Evolutionary conservation across 441 rosid genomes (phyloP).

Genomic region (Adansonia gregorii): DNA sequence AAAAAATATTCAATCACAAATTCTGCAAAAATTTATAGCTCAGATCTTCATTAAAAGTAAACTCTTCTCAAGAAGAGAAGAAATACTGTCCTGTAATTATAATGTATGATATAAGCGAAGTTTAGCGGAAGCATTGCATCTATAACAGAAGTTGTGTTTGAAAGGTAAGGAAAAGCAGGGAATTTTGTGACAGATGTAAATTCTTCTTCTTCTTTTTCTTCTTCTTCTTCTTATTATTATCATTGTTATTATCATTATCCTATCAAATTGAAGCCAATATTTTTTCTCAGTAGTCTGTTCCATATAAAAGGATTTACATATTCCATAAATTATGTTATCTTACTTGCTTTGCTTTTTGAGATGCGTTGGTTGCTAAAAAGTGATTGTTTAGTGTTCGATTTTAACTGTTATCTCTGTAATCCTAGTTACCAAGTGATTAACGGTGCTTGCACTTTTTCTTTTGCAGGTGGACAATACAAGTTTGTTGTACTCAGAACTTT

Average conservation of each 20-base stretch:
- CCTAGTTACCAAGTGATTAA: slow-evolving; percentile 14
- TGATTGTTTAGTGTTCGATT: slow-evolving; percentile 1
- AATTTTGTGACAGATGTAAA: background rate
- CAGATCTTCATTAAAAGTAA: background rate
- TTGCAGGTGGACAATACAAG: slow-evolving; percentile 49
- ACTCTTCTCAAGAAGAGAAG: slow-evolving; percentile 6
- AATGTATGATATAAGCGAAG: background rate
- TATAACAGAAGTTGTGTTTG: background rate
- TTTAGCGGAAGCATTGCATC: background rate
- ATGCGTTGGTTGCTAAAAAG: slow-evolving; percentile 10
- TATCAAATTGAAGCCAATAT: slow-evolving; percentile 14
- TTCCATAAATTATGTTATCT: background rate
- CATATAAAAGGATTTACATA: background rate
- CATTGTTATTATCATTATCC: background rate
- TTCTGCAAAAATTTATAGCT: slow-evolving; percentile 1
- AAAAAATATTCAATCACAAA: background rate
- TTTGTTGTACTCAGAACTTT: slow-evolving; percentile 41
- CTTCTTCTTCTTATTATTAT: background rate
- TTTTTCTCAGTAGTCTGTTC: background rate
- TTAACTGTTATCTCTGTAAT: background rate
- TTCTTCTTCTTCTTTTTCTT: background rate
- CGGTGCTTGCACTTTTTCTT: slow-evolving; percentile 32
- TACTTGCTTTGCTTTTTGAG: background rate
- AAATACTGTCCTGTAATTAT: background rate
- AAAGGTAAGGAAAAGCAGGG: background rate